Base-by-base conservation (phyloP, 148 eudicot species). In the Dianthus caryophyllus region DNA sequence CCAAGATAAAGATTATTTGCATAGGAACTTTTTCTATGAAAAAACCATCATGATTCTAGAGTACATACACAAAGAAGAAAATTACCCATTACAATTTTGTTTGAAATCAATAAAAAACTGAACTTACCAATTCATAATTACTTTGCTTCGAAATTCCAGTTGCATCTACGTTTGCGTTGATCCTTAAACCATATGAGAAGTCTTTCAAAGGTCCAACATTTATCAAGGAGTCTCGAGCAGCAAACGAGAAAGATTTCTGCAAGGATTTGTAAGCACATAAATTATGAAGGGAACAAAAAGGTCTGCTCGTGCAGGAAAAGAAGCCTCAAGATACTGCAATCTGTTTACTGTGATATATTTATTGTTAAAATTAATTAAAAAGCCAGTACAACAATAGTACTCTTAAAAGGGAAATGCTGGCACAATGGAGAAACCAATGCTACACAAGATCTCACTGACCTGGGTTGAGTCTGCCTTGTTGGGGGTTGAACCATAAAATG, bases 131-230 rank as follows among this genome's bases (percentile, higher is more conserved):
- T 76, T 95, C 97, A 77, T 95, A 90, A 55, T 95, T 95, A 69
- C 99, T 95, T 76, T 95, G 97, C 76, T 95, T 95, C 64, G 99
- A 81, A 72, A 82, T 64, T 68, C 97, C 97, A 25, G 82, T 78
- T 39, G 93, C 96, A 84, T 76, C 84, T 33, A 75, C 84, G 67
- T 95, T 90, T 39, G 96, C 90, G 84, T 88, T 90, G 63, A 76
- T 82, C 82, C 99, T 81, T 70, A 86, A 81, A 72, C 99, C 97
- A 83, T 95, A 76, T 29, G 97, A 81, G 72, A 95, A 90, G 70
- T 95, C 97, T 73, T 87, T 95, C 68, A 95, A 64, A 49, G 99
- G 99, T 56, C 99, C 99, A 65, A 90, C 84, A 74, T 90, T 90
- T 44, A 82, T 77, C 74, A 95, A 76, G 20, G 99, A 90, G 79